Evolutionary conservation across 75 land plant species (phyloP).

Genomic region (Chamaecyparis obtusa): DNA sequence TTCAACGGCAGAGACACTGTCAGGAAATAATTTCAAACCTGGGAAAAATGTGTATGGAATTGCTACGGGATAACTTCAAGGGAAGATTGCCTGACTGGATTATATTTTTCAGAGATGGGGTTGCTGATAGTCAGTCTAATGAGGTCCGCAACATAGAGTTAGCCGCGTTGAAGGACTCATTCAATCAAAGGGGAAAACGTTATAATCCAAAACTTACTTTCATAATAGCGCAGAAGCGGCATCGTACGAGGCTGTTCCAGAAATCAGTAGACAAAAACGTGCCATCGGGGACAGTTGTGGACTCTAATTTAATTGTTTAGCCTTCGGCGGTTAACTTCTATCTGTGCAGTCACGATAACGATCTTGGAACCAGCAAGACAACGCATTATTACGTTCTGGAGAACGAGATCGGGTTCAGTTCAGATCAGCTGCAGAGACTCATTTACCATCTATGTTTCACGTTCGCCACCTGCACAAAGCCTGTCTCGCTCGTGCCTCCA

Average conservation of each 20-base stretch:
- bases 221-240: slow-evolving; percentile 45
- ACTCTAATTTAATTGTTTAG: slow-evolving; percentile 30
- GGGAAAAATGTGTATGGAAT: slow-evolving; percentile 37
- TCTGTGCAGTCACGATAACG: slow-evolving; percentile 51
- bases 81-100: slow-evolving; percentile 25
- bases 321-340: slow-evolving; percentile 53
- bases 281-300: slow-evolving; percentile 61
- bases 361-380: slow-evolving; percentile 51
- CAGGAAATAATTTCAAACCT: slow-evolving; percentile 34
- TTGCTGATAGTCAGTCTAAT: slow-evolving; percentile 46
- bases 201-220: slow-evolving; percentile 40
- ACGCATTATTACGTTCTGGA: slow-evolving; percentile 44
- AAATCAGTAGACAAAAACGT: slow-evolving; percentile 24
- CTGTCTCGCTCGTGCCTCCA: slow-evolving; percentile 64
- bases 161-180: slow-evolving; percentile 17
- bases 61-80: slow-evolving; percentile 22
- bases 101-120: slow-evolving; percentile 57
- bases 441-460: slow-evolving; percentile 54
- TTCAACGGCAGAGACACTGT: slow-evolving; percentile 27
- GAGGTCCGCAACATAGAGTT: slow-evolving; percentile 44
- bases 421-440: slow-evolving; percentile 42
- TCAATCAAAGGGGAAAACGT: not conserved
- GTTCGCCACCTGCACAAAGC: slow-evolving; percentile 52
- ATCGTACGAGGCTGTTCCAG: slow-evolving; percentile 48
- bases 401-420: slow-evolving; percentile 44